Evolutionary conservation across 108 stramenopile species (phyloP), one percentile per base, ranked within the genome.

Genomic region (Pseudonitzschia pungens): DNA sequence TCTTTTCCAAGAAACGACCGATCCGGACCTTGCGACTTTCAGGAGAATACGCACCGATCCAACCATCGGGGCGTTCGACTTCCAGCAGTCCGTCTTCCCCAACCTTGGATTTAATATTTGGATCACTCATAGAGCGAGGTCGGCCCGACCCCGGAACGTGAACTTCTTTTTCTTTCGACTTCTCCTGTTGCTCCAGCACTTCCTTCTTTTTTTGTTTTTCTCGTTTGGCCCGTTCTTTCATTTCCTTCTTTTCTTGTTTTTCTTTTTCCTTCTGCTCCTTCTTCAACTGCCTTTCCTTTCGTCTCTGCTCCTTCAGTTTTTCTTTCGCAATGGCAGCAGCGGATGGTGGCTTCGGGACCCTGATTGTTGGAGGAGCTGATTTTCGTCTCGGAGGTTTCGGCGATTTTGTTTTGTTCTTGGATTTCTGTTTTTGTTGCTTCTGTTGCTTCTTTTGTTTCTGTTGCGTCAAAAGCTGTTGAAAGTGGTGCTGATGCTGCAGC

Each of bases 1-100:
- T 77, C 80, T 98, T 99, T 72, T 92, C 91, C 65, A 97, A 68
- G 83, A 98, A 99, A 31, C 88, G 80, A 51, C 89, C 89, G 40
- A 99, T 86, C 43, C 97, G 81, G 45, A 91, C 77, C 56, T 89
- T 87, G 18, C 98, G 87, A 29, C 89, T 88, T 57, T 96, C 94
- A 4, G 98, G 98, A 55, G 96, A 96, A 81, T 99, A 99, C 6
- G 96, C 96, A 4, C 98, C 98, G 41, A 99, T 88, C 86, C 92
- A 96, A 27, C 96, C 96, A 28, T 89, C 84, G 11, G 94, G 94
- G 18, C 89, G 87, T 55, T 87, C 81, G 18, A 94, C 89, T 43
- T 91, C 78, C 51, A 91, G 32, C 12, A 90, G 76, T 44, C 92
- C 92, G 79, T 86, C 54, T 14, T 80, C 86, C 59, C 88, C 90